Evolutionary conservation across 192 early-diverging fungal genomes (phyloP), one percentile per base, ranked within the genome.

Genomic region (Phlyctochytrium arcticum): DNA sequence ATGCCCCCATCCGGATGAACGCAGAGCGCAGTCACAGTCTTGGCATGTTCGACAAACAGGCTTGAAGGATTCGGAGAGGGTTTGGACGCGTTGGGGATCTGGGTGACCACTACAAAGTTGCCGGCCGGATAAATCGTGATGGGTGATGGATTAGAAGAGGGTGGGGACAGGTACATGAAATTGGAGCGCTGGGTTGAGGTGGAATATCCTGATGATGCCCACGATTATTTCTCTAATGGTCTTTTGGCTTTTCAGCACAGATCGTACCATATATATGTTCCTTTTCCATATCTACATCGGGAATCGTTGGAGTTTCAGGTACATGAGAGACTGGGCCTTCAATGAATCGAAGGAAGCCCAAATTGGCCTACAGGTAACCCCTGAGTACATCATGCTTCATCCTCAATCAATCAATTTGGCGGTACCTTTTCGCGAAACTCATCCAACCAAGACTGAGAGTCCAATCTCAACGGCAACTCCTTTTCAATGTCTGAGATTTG

Each of bases 221-320:
- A 48, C 4, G 33, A 48, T n/a, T n/a, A n/a, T n/a, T n/a, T n/a
- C n/a, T n/a, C n/a, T n/a, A n/a, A 47, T 65, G 35, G 26, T 17
- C n/a, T 21, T 0, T 9, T 49, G 36, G 33, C 35, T 23, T 26
- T 10, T 65, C 10, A 33, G 12, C 24, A 24, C 46, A 10, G n/a
- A 15, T 19, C 53, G n/a, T 50, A 68, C 66, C 66, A 50, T 60
- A 68, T n/a, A 68, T 27, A 46, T 68, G 66, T 35, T 59, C 66
- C 10, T 60, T 32, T 35, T 23, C 26, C 10, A 68, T 34, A 49
- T 29, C 21, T n/a, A 10, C 29, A 36, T 59, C 32, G 5, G 66
- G 66, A 3, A 58, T 21, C 6, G 55, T 53, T 24, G 56, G 12
- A 4, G 56, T 24, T 3, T 24, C 30, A 21, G 19, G 1, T 15